phyloP scores from a whole-genome alignment of 1,284 basidiomycete species.

The Trametes sp. region DNA sequence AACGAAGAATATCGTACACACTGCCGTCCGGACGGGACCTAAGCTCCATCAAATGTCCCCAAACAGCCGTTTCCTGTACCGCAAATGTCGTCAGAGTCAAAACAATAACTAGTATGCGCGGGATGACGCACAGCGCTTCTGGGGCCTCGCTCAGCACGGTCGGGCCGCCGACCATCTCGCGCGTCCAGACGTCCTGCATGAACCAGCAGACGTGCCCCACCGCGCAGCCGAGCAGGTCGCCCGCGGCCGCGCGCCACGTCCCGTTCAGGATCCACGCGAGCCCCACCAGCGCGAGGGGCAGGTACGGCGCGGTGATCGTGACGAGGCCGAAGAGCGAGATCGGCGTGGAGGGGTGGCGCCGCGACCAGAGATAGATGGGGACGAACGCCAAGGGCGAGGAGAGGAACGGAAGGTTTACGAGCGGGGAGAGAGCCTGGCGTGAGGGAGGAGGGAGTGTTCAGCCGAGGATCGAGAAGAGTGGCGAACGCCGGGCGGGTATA shows the following conservation, averaged over 20 bases:
- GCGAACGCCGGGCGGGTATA: neutral
- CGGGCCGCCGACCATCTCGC: conserved; percentile 86
- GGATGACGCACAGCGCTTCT: conserved; percentile 70
- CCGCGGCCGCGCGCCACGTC: conserved; percentile 85
- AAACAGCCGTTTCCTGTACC: conserved; percentile 66
- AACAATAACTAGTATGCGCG: neutral
- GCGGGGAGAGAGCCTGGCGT: conserved; percentile 76
- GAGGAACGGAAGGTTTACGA: conserved; percentile 91
- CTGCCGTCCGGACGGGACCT: neutral
- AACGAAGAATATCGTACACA: conserved; percentile 5
- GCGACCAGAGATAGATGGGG: conserved; percentile 96
- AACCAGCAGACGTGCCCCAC: conserved; percentile 96
- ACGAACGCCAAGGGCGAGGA: conserved; percentile 91
- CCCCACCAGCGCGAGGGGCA: conserved; percentile 88
- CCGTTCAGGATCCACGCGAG: conserved; percentile 93
- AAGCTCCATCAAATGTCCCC: conserved; percentile 57
- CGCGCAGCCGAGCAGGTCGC: conserved; percentile 87
- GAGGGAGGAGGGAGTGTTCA: too few species aligned
- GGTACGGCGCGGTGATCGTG: conserved; percentile 94
- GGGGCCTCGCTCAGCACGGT: conserved; percentile 84
- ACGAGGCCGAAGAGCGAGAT: conserved; percentile 95
- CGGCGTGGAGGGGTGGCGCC: conserved; percentile 92
- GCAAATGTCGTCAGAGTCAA: conserved; percentile 7
- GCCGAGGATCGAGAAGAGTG: neutral
- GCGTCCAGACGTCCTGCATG: conserved; percentile 92